Evolutionary conservation across 116 monocot species (phyloP).

Genomic region (Zostera marina): DNA sequence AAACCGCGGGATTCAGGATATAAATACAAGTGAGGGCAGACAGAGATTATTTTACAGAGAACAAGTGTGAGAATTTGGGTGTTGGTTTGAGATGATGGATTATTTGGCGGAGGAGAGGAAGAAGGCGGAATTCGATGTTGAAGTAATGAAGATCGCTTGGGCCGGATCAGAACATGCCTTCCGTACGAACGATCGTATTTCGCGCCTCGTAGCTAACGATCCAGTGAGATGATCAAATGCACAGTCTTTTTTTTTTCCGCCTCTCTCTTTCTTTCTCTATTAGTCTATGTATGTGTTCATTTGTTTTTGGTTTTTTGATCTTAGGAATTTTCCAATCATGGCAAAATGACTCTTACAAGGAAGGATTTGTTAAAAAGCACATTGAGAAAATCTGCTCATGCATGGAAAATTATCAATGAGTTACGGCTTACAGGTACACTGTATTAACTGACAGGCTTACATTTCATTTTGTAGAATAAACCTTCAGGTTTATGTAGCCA

Average conservation of each 20-base stretch:
- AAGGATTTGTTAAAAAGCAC: constrained; percentile 78
- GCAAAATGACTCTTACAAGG: constrained; percentile 42
- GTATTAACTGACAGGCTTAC: too few relatives aligned
- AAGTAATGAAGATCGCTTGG: constrained; percentile 93
- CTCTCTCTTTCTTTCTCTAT: too few relatives aligned
- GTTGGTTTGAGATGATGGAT: constrained; percentile 15
- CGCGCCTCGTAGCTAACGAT: constrained; percentile 81
- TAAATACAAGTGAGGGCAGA: too few relatives aligned
- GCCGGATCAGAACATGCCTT: constrained; percentile 70
- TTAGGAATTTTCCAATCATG: constrained; percentile 80
- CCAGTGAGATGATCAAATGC: constrained; percentile 28
- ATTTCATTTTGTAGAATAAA: background rate
- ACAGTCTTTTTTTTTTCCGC: too few relatives aligned
- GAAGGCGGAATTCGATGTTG: constrained; percentile 60
- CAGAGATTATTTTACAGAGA: too few relatives aligned
- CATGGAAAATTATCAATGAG: constrained; percentile 62
- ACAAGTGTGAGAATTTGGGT: too few relatives aligned
- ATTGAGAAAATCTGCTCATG: constrained; percentile 73
- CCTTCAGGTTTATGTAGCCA: background rate
- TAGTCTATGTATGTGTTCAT: too few relatives aligned
- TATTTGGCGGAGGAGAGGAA: constrained; percentile 59
- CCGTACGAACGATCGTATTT: constrained; percentile 60
- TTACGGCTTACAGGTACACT: constrained; percentile 71
- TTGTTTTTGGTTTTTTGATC: background rate
- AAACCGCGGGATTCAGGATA: too few relatives aligned